These are phyloP conservation scores for Tricladium varicosporioides DNA, from an alignment of 2,329 filamentous ascomycete species.

Conservation along the genomic window DNA sequence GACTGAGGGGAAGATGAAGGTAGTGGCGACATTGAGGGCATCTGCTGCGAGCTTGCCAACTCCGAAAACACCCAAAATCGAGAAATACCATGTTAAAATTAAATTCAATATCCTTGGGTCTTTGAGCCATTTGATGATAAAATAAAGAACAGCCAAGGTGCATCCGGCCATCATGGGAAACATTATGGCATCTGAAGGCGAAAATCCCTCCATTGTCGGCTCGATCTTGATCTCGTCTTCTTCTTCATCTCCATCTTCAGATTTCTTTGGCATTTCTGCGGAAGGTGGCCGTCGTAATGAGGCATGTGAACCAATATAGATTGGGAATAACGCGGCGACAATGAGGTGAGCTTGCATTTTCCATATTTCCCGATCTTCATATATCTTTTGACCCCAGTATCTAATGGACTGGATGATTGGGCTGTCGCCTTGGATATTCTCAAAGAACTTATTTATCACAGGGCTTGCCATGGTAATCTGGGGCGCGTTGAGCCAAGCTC, in stretches of 20 bases:
- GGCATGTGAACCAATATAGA: slow-evolving; percentile 82
- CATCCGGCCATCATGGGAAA: slow-evolving; percentile 76
- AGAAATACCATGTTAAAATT: slow-evolving; percentile 81
- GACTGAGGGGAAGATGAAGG: slow-evolving; percentile 70
- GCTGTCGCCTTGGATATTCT: slow-evolving; percentile 22
- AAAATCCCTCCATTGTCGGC: slow-evolving; percentile 65
- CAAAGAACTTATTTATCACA: slow-evolving; percentile 15
- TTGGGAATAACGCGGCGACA: slow-evolving; percentile 73
- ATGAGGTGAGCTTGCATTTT: slow-evolving; percentile 50
- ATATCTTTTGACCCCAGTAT: slow-evolving; percentile 23
- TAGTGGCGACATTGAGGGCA: slow-evolving; percentile 58
- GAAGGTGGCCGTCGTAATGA: slow-evolving; percentile 81
- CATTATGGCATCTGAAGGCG: slow-evolving; percentile 76
- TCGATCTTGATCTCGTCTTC: slow-evolving; percentile 55
- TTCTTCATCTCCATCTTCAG: slow-evolving; percentile 37
- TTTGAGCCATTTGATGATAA: slow-evolving; percentile 84
- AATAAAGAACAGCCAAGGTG: slow-evolving; percentile 75
- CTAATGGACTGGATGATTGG: slow-evolving; percentile 26
- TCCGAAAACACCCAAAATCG: slow-evolving; percentile 73
- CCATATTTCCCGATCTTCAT: slow-evolving; percentile 23
- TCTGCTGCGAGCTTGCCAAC: slow-evolving; percentile 75
- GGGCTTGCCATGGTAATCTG: background rate
- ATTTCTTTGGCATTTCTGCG: slow-evolving; percentile 56
- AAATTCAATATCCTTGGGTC: slow-evolving; percentile 80
- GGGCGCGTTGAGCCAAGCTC: background rate